Evolutionary conservation across 1,284 basidiomycete genomes (phyloP).

Genomic region (Malassezia pachydermatis): DNA sequence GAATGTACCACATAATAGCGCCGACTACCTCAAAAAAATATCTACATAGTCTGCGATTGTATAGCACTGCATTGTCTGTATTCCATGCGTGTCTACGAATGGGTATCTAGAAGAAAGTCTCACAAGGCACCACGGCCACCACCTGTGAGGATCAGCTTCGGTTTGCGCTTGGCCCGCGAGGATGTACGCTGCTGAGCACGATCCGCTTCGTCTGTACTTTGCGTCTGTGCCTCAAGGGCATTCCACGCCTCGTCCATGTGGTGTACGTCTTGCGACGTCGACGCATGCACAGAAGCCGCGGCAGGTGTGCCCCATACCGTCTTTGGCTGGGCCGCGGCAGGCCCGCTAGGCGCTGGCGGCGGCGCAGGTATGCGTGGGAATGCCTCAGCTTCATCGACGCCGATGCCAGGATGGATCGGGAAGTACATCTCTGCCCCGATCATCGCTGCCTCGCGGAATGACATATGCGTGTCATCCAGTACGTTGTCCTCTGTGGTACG

Average conservation of each 20-base stretch:
- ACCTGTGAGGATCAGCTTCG: constrained; percentile 39
- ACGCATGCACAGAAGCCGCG: background rate
- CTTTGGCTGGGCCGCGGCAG: constrained; percentile 8
- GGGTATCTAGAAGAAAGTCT: too few species aligned
- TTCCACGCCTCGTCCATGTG: constrained; percentile 43
- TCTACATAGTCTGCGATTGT: too few species aligned
- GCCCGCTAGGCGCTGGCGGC: background rate
- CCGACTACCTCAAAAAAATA: too few species aligned
- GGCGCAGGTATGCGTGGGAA: constrained; percentile 1
- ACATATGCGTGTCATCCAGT: constrained; percentile 25
- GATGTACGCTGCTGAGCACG: constrained; percentile 7
- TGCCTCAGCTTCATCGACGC: constrained; percentile 18
- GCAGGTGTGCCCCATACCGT: constrained; percentile 47
- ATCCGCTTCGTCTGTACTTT: constrained; percentile 22
- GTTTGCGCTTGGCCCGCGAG: constrained; percentile 25
- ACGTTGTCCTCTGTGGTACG: constrained; percentile 8
- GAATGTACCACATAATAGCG: too few species aligned
- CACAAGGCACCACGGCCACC: constrained; percentile 24
- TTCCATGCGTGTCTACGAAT: too few species aligned
- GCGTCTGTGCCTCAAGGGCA: constrained; percentile 30
- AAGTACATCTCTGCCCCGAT: constrained; percentile 42
- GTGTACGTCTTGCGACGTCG: constrained; percentile 14
- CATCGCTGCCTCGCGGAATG: constrained; percentile 40
- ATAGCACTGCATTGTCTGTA: too few species aligned
- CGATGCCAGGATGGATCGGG: constrained; percentile 33